Conservation (phyloP, 352 stramenopile species). For the Globisporangium alternatum region DNA sequence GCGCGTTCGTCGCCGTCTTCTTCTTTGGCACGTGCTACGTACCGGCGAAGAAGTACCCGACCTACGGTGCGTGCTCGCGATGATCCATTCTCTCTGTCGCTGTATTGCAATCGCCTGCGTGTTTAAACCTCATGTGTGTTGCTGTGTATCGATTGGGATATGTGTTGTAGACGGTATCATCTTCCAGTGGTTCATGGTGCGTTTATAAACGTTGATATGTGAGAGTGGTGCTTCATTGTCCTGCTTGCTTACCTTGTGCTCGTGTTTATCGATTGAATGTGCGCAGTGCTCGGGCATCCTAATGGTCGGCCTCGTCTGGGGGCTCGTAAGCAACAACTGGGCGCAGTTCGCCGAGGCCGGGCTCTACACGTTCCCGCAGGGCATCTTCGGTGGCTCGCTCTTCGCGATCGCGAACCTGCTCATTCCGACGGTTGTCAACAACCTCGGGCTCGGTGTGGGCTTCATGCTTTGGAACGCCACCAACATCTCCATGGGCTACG, state of each 20-base stretch:
- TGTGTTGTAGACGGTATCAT: constrained; percentile 70
- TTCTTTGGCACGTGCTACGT: constrained; percentile 88
- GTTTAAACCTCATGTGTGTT: not conserved
- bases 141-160: constrained; percentile 2
- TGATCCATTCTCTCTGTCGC: not conserved
- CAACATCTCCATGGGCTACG: constrained; percentile 81
- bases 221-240: not conserved
- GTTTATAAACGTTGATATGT: not conserved
- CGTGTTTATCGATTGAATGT: constrained; percentile 5
- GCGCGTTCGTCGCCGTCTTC: constrained; percentile 67
- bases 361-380: constrained; percentile 78
- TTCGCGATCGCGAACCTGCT: constrained; percentile 82
- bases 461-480: constrained; percentile 89
- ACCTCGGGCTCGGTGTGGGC: constrained; percentile 66
- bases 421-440: constrained; percentile 86
- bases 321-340: constrained; percentile 81
- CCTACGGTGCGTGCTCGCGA: constrained; percentile 50
- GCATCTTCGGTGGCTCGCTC: constrained; percentile 67
- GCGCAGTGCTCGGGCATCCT: constrained; percentile 79
- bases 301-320: constrained; percentile 74
- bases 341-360: constrained; percentile 64
- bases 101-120: not conserved
- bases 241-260: constrained; percentile 4
- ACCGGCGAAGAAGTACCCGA: constrained; percentile 76
- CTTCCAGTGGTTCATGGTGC: constrained; percentile 88